These are phyloP conservation scores for Eucalyptus paniculata DNA, from an alignment of 345 rosid genomes.

Conservation along the genomic window DNA sequence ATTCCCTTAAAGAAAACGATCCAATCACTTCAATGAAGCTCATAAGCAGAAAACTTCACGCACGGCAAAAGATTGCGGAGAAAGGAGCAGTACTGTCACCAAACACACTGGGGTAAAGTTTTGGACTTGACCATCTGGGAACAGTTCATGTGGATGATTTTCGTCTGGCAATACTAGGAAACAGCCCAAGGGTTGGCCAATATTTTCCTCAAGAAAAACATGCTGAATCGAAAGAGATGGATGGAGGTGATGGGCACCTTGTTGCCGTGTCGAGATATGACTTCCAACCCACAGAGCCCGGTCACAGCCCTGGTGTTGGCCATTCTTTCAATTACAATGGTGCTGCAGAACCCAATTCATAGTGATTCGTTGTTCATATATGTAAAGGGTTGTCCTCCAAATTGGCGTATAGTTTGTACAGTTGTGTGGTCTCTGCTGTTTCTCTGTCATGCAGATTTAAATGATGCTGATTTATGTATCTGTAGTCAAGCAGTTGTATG, in stretches of 20 bases:
- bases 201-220: background rate
- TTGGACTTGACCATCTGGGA: background rate
- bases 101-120: background rate
- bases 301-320: background rate
- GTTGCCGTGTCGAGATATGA: background rate
- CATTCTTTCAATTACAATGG: background rate
- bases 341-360: background rate
- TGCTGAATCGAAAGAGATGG: background rate
- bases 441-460: background rate
- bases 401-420: background rate
- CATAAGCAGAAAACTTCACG: background rate
- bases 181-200: background rate
- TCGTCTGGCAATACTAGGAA: background rate
- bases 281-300: background rate
- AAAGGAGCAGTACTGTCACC: background rate
- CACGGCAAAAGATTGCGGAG: background rate
- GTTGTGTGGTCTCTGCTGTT: background rate
- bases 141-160: background rate
- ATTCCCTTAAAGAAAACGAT: background rate
- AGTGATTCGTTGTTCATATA: background rate
- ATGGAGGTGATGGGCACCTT: accelerated
- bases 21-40: background rate
- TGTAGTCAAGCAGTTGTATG: background rate
- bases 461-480: background rate
- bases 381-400: background rate